phyloP scores from a whole-genome alignment of 148 eudicot species.

The Limonium bicolor region DNA sequence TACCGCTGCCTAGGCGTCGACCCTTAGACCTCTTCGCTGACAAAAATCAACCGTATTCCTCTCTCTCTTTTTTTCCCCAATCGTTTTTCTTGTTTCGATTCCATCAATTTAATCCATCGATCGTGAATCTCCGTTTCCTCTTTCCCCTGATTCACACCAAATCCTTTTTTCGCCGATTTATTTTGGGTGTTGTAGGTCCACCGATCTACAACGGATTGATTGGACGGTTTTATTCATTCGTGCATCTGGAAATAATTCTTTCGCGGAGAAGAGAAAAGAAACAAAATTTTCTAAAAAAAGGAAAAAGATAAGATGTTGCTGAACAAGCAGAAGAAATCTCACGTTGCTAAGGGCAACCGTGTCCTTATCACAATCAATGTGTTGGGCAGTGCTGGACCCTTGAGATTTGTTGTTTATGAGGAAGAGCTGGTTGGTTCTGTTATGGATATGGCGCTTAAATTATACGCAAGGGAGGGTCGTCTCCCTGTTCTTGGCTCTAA shows the following conservation, averaged over 20 bases:
- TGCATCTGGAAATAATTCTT: neutral
- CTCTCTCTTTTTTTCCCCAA: neutral
- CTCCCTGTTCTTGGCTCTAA: constrained; percentile 60
- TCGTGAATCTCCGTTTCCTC: no score
- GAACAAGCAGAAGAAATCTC: constrained; percentile 25
- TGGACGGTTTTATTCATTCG: neutral
- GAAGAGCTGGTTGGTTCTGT: constrained; percentile 33
- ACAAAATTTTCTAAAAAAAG: neutral
- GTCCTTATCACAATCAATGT: constrained; percentile 50
- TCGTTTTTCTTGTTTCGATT: neutral
- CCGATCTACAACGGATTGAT: neutral
- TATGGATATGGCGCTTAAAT: constrained; percentile 35
- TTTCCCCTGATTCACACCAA: no score
- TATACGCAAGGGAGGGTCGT: constrained; percentile 56
- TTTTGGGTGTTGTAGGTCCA: neutral
- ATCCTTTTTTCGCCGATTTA: neutral
- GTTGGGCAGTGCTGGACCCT: constrained; percentile 55
- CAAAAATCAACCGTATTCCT: no score
- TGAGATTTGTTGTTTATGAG: constrained; percentile 53
- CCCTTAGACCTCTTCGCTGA: constrained; percentile 3
- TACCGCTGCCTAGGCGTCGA: constrained; percentile 38
- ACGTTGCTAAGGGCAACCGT: constrained; percentile 23
- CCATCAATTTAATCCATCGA: neutral
- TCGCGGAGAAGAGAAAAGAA: no score
- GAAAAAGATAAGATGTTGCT: constrained; percentile 18